Percentiles rank a stretch among this genome's conserved stretches.
Conservation (phyloP, 805 yeast species). For the Hanseniaspora nectarophila region DNA sequence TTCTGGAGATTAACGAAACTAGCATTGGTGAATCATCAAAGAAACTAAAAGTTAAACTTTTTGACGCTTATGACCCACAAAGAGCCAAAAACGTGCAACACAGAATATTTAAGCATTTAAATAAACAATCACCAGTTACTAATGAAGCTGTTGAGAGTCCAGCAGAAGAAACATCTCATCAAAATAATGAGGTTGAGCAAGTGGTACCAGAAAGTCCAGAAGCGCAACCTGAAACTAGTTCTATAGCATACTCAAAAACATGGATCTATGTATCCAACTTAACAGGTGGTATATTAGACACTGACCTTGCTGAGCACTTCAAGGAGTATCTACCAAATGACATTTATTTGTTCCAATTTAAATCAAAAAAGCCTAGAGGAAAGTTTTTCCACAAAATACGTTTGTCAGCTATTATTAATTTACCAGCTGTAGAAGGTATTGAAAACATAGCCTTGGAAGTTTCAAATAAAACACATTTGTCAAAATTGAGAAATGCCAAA, state of each 20-base stretch:
- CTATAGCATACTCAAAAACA: constrained; percentile 28
- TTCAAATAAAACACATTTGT: constrained; percentile 27
- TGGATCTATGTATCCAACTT: constrained; percentile 37
- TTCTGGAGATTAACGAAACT: constrained; percentile 25
- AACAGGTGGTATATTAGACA: constrained; percentile 33
- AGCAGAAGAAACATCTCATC: background rate
- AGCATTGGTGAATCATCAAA: background rate
- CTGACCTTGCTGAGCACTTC: constrained; percentile 36
- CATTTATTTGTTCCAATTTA: constrained; percentile 37
- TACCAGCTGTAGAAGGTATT: constrained; percentile 34
- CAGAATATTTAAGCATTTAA: background rate
- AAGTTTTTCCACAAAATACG: constrained; percentile 28
- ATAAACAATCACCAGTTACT: background rate
- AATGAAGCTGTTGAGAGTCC: background rate
- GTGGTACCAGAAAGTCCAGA: background rate
- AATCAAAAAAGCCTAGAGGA: constrained; percentile 21
- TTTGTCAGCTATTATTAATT: constrained; percentile 42
- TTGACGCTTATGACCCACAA: constrained; percentile 12
- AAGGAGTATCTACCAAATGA: constrained; percentile 36
- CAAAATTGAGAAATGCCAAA: constrained; percentile 30
- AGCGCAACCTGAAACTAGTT: background rate
- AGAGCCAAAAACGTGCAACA: background rate
- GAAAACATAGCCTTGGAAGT: constrained; percentile 23
- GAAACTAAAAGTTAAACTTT: background rate
- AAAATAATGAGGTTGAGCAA: background rate